Conservation (phyloP, 2,329 filamentous ascomycete genomes). For the Aspergillus luchuensis region DNA sequence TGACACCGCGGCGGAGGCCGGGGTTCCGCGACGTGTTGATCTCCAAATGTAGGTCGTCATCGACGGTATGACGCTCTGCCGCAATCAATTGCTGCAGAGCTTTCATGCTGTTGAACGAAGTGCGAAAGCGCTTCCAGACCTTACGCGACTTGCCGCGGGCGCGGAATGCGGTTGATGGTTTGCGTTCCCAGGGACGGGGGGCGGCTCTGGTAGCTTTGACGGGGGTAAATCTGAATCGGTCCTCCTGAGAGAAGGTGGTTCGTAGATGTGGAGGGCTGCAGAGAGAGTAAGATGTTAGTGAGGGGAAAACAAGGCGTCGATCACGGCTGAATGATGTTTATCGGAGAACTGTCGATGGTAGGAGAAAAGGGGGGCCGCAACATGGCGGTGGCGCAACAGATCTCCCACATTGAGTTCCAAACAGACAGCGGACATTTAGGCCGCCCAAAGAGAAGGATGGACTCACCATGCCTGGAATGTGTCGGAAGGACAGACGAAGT, state of each 20-base stretch:
- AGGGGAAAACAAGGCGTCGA: neutral
- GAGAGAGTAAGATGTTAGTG: neutral
- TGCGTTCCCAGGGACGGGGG: conserved; percentile 49
- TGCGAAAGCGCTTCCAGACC: conserved; percentile 49
- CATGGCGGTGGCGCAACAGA: neutral
- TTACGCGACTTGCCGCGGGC: conserved; percentile 46
- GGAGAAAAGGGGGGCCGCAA: neutral
- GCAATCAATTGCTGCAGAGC: conserved; percentile 28
- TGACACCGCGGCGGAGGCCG: conserved; percentile 37
- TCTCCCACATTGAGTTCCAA: neutral
- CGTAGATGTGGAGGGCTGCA: conserved; percentile 6
- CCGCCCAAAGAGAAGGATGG: neutral
- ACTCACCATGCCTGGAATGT: conserved; percentile 8
- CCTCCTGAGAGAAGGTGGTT: conserved; percentile 15
- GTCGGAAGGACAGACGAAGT: conserved; percentile 9
- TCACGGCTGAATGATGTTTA: neutral
- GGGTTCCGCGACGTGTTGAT: conserved; percentile 36
- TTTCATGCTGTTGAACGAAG: conserved; percentile 39
- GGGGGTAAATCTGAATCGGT: conserved; percentile 47
- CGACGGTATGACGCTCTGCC: conserved; percentile 19
- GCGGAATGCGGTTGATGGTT: conserved; percentile 45
- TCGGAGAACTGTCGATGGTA: neutral
- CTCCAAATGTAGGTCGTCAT: conserved; percentile 32
- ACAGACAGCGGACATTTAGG: neutral
- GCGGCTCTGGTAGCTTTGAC: conserved; percentile 36